These are phyloP conservation scores for Mycena polygramma DNA, from an alignment of 768 basidiomycete genomes.

Conservation along the genomic window DNA sequence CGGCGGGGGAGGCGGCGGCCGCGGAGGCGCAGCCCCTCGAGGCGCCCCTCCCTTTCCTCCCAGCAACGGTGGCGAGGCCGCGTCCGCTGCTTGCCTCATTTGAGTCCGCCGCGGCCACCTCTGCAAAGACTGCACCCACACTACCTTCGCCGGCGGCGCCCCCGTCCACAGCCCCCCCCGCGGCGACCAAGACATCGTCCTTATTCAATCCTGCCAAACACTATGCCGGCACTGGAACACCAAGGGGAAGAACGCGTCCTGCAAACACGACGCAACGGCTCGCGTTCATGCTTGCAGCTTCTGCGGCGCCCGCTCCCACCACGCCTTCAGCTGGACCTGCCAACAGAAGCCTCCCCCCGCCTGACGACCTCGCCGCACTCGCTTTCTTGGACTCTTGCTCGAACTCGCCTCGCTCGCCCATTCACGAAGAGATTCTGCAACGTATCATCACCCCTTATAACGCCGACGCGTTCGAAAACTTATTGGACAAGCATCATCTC, in stretches of 20 bases:
- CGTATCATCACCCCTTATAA: constrained; percentile 11
- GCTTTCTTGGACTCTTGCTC: constrained; percentile 7
- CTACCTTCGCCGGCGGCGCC: neutral
- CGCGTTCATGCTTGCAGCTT: constrained; percentile 1
- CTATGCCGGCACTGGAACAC: neutral
- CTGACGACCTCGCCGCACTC: neutral
- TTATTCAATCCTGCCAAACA: neutral
- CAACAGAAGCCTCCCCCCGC: neutral
- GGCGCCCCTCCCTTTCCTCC: neutral
- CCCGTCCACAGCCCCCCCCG: neutral
- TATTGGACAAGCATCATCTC: constrained; percentile 8
- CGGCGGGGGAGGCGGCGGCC: neutral
- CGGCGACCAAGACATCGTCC: neutral
- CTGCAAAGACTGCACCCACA: neutral
- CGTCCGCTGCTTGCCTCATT: neutral
- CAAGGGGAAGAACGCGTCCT: neutral
- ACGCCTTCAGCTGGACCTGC: constrained; percentile 10
- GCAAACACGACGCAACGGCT: neutral
- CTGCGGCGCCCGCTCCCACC: neutral
- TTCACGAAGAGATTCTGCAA: neutral
- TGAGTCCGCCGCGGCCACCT: constrained; percentile 2
- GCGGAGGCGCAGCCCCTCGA: constrained; percentile 5
- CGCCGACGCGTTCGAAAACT: constrained; percentile 1
- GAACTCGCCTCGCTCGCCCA: neutral
- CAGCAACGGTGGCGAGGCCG: neutral